These are phyloP conservation scores for Pseudozyma tsukubaensis DNA, from an alignment of 1,284 basidiomycete species.

Conservation along the genomic window DNA sequence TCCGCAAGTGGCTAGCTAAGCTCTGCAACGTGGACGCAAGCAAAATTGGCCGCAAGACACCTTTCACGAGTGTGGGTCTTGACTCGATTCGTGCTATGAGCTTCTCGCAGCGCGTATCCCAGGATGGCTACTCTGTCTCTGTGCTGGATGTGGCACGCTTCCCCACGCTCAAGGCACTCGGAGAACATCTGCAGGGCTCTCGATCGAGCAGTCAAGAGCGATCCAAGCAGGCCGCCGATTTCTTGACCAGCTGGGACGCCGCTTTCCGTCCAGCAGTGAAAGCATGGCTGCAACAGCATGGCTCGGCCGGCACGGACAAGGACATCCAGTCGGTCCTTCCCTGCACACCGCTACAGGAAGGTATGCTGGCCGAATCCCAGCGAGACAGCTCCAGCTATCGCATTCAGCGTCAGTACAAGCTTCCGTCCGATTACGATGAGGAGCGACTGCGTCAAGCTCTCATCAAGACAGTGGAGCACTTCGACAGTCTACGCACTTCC, in stretches of 20 bases:
- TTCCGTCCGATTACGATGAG: constrained; percentile 45
- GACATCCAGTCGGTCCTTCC: constrained; percentile 49
- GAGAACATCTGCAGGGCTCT: constrained; percentile 47
- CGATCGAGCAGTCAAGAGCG: constrained; percentile 22
- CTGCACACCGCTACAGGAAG: constrained; percentile 58
- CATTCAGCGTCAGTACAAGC: constrained; percentile 59
- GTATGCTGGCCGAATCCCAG: constrained; percentile 64
- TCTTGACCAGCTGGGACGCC: constrained; percentile 34
- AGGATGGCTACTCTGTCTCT: constrained; percentile 55
- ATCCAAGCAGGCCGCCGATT: constrained; percentile 15
- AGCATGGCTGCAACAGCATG: constrained; percentile 16
- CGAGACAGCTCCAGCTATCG: constrained; percentile 54
- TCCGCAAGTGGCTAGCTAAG: constrained; percentile 47
- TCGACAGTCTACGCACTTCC: constrained; percentile 58
- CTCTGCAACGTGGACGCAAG: constrained; percentile 54
- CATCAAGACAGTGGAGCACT: constrained; percentile 21
- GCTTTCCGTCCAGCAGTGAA: constrained; percentile 27
- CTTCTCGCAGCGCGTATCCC: constrained; percentile 55
- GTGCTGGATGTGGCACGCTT: constrained; percentile 66
- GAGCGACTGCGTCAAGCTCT: constrained; percentile 34
- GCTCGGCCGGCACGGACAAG: not conserved
- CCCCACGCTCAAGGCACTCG: constrained; percentile 53
- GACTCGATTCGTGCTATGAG: constrained; percentile 67
- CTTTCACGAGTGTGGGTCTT: constrained; percentile 63
- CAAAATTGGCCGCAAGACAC: constrained; percentile 57